These are phyloP conservation scores for Kluyveromyces marxianus DNA, from an alignment of 1,139 yeast genomes.

Conservation along the genomic window DNA sequence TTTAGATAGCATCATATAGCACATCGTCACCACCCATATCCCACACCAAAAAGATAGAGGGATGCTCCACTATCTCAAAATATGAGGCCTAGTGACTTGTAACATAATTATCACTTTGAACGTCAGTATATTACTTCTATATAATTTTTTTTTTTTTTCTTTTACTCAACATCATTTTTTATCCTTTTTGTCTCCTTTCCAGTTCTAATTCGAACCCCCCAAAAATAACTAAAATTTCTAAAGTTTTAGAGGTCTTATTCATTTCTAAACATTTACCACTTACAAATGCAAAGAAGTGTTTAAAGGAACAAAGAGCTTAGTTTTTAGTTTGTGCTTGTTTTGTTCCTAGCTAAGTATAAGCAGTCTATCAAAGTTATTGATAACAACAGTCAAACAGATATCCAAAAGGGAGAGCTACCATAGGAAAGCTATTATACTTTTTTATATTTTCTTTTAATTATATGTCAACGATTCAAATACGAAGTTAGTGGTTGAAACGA, in stretches of 20 bases:
- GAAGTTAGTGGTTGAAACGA: background rate
- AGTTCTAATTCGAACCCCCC: background rate
- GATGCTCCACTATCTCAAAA: background rate
- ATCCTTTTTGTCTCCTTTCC: background rate
- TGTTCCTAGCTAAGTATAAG: background rate
- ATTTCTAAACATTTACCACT: background rate
- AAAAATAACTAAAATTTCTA: background rate
- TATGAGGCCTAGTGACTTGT: background rate
- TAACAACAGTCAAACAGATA: background rate
- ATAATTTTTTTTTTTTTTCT: background rate
- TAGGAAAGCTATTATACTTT: background rate
- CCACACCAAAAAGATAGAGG: background rate
- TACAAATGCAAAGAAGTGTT: no score
- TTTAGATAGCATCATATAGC: slow-evolving; percentile 19
- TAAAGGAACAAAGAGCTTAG: no score
- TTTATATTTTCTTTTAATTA: background rate
- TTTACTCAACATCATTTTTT: background rate
- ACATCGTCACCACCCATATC: background rate
- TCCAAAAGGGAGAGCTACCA: background rate
- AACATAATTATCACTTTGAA: background rate
- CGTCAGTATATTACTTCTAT: background rate
- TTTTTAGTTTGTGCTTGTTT: no score
- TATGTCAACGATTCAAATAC: background rate
- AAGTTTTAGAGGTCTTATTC: background rate
- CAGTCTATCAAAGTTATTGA: background rate